Evolutionary conservation across 257 asterid genomes (phyloP).

Genomic region (Solanum virginianum): DNA sequence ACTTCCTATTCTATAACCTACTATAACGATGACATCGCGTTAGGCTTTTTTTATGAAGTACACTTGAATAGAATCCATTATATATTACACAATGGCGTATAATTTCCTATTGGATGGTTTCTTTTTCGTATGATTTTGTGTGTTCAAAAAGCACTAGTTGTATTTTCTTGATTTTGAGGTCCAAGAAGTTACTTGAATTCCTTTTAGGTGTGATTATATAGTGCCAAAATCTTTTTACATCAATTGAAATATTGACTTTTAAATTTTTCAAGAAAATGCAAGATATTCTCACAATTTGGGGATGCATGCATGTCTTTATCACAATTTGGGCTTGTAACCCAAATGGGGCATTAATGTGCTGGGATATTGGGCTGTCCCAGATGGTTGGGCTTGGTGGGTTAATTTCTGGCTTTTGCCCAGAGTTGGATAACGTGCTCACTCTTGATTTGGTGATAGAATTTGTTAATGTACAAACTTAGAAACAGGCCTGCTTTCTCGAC

Average conservation of each 20-base stretch:
- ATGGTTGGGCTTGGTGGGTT: neutral
- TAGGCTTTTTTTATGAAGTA: neutral
- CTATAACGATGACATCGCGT: neutral
- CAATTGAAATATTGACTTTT: neutral
- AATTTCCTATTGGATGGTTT: too few relatives aligned
- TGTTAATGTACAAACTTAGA: neutral
- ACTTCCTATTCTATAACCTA: neutral
- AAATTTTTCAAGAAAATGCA: too few relatives aligned
- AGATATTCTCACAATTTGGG: too few relatives aligned
- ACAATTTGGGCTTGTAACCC: neutral
- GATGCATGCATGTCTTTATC: neutral
- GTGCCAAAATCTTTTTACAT: neutral
- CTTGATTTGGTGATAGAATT: too few relatives aligned
- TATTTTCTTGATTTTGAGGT: too few relatives aligned
- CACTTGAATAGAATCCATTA: neutral
- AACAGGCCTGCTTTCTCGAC: neutral
- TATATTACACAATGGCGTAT: too few relatives aligned
- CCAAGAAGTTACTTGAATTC: too few relatives aligned
- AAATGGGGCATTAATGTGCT: neutral
- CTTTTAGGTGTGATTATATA: neutral
- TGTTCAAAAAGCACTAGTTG: too few relatives aligned
- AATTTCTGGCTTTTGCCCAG: neutral
- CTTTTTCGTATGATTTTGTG: too few relatives aligned
- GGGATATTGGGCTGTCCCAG: neutral
- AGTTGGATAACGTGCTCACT: neutral